phyloP scores from a whole-genome alignment of 2,329 filamentous ascomycete genomes.

The Epicoccum nigrum region DNA sequence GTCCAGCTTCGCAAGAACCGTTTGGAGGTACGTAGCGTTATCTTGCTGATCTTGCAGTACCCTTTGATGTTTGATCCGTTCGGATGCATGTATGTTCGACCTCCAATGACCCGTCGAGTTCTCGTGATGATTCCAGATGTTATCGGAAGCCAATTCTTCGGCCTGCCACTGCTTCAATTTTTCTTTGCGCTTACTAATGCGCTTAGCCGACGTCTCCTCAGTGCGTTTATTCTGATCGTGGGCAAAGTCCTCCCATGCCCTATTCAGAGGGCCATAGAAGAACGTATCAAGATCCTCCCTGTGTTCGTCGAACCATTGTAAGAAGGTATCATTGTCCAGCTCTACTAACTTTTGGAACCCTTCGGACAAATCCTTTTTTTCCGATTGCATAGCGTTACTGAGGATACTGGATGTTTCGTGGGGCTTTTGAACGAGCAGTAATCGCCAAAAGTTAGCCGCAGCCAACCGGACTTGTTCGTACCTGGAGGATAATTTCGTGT shows the following conservation, averaged over 20 bases:
- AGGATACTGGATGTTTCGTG: conserved; percentile 78
- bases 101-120: conserved; percentile 89
- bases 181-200: conserved; percentile 78
- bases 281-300: conserved; percentile 77
- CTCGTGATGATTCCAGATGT: conserved; percentile 79
- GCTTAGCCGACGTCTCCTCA: conserved; percentile 72
- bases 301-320: conserved; percentile 86
- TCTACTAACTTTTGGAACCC: conserved; percentile 86
- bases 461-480: conserved; percentile 71
- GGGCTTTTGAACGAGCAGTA: conserved; percentile 91
- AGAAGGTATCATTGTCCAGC: conserved; percentile 85
- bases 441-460: conserved; percentile 86
- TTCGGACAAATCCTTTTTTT: conserved; percentile 73
- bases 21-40: conserved; percentile 76
- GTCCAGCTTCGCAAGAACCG: conserved; percentile 78
- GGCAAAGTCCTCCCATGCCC: conserved; percentile 88
- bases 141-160: conserved; percentile 71
- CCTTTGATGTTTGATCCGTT: conserved; percentile 89
- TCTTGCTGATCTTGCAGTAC: conserved; percentile 92
- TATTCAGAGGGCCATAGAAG: conserved; percentile 82
- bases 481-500: conserved; percentile 80
- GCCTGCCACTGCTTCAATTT: conserved; percentile 79
- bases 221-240: conserved; percentile 79
- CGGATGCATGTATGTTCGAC: conserved; percentile 91
- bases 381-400: conserved; percentile 70